Conservation (phyloP, 805 yeast species). For the Naumovozyma baii region DNA sequence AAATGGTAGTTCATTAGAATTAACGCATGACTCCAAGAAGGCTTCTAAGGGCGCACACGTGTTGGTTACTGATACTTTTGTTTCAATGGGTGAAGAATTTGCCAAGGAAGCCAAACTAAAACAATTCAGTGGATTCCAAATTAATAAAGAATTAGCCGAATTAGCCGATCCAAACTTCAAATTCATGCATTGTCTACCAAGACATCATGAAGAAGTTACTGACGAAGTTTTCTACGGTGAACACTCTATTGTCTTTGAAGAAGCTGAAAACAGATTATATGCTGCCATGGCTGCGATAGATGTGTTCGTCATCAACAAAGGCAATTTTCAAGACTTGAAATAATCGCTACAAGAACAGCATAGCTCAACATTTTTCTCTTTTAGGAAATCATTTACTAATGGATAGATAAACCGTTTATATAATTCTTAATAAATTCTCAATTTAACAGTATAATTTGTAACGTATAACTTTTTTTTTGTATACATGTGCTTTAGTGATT, state of each 20-base stretch:
- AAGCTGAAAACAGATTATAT: slow-evolving; percentile 92
- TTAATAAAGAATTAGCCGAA: slow-evolving; percentile 52
- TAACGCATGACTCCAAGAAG: slow-evolving; percentile 60
- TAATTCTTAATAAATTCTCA: not conserved
- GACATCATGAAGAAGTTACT: slow-evolving; percentile 87
- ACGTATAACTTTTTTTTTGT: not conserved
- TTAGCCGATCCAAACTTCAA: slow-evolving; percentile 65
- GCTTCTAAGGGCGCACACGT: slow-evolving; percentile 72
- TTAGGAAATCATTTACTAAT: not conserved
- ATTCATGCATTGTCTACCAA: slow-evolving; percentile 96
- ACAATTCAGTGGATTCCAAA: slow-evolving; percentile 82
- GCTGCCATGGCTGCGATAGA: slow-evolving; percentile 94
- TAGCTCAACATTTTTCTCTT: not conserved
- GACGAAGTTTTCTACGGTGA: slow-evolving; percentile 87
- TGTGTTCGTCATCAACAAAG: slow-evolving; percentile 78
- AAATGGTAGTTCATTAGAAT: slow-evolving; percentile 43
- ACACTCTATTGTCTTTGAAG: slow-evolving; percentile 79
- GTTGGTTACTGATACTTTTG: slow-evolving; percentile 91
- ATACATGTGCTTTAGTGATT: too few relatives aligned
- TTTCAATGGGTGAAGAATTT: slow-evolving; percentile 94
- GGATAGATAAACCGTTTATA: not conserved
- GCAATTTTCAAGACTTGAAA: slow-evolving; percentile 35
- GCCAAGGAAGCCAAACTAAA: slow-evolving; percentile 62
- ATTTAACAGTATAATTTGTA: too few relatives aligned
- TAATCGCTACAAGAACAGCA: too few relatives aligned